Evolutionary conservation across 129 eudicot genomes (phyloP).

Genomic region (Flaveria bidentis): DNA sequence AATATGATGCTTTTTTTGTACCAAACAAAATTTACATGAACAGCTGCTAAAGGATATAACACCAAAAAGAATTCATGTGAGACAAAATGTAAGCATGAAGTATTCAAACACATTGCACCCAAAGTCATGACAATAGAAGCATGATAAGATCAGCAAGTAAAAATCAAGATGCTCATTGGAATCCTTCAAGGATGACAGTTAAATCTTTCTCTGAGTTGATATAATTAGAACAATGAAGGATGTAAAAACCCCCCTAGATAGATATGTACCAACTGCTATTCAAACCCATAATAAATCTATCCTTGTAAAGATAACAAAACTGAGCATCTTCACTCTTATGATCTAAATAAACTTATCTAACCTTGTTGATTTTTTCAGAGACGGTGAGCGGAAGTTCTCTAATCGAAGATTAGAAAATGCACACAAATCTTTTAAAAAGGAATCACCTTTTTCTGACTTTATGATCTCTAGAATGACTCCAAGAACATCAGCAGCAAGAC

Average conservation of each 20-base stretch:
- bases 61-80: background rate
- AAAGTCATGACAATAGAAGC: slow-evolving; percentile 13
- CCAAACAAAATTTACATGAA: too few species aligned
- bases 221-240: slow-evolving; percentile 22
- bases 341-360: slow-evolving; percentile 81
- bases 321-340: slow-evolving; percentile 49
- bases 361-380: slow-evolving; percentile 51
- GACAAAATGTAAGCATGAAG: background rate
- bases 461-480: slow-evolving; percentile 70
- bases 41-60: too few species aligned
- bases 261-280: slow-evolving; percentile 27
- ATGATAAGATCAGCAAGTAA: slow-evolving; percentile 29
- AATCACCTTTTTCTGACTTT: slow-evolving; percentile 64
- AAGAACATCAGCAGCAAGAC: slow-evolving; percentile 81
- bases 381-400: slow-evolving; percentile 65
- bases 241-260: slow-evolving; percentile 27
- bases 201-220: slow-evolving; percentile 26
- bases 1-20: too few species aligned
- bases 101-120: slow-evolving; percentile 28
- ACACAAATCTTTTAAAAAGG: slow-evolving; percentile 53
- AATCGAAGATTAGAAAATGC: slow-evolving; percentile 44
- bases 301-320: slow-evolving; percentile 38
- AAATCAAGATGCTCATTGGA: slow-evolving; percentile 46
- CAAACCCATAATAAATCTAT: slow-evolving; percentile 29
- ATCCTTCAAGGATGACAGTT: slow-evolving; percentile 32